Evolutionary conservation across 2,329 filamentous ascomycete genomes (phyloP).

Genomic region (Sarocladium strictum): DNA sequence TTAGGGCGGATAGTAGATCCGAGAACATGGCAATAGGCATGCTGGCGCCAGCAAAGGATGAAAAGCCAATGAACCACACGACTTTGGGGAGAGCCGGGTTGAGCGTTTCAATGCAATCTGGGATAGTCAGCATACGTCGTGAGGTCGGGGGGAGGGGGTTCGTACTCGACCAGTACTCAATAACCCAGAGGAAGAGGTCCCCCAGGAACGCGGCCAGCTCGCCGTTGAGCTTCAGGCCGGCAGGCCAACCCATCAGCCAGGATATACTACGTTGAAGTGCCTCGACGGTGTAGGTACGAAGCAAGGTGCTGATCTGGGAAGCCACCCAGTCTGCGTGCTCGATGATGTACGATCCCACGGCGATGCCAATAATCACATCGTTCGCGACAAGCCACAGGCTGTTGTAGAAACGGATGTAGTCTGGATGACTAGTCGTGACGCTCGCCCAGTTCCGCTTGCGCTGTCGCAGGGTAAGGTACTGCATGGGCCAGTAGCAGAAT

Average conservation of each 20-base stretch:
- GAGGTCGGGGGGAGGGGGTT: too few species aligned
- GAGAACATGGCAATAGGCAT: slow-evolving; percentile 96
- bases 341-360: slow-evolving; percentile 91
- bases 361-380: slow-evolving; percentile 97
- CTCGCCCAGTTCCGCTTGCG: slow-evolving; percentile 92
- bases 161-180: slow-evolving; percentile 91
- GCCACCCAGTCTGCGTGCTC: slow-evolving; percentile 88
- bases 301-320: slow-evolving; percentile 66
- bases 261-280: slow-evolving; percentile 82
- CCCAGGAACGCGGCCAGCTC: slow-evolving; percentile 92
- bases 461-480: slow-evolving; percentile 86
- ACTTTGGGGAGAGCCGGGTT: slow-evolving; percentile 77
- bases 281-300: slow-evolving; percentile 80
- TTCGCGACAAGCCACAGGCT: slow-evolving; percentile 97
- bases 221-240: slow-evolving; percentile 89
- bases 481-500: slow-evolving; percentile 98
- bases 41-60: slow-evolving; percentile 90
- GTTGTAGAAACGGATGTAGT: slow-evolving; percentile 99
- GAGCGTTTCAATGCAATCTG: slow-evolving; percentile 69
- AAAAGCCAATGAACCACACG: slow-evolving; percentile 89
- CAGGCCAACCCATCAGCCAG: slow-evolving; percentile 95
- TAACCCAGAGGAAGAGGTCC: slow-evolving; percentile 95
- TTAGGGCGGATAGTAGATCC: slow-evolving; percentile 84
- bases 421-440: slow-evolving; percentile 88
- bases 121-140: too few species aligned